Conservation (phyloP, 257 asterid genomes). For the Solanum verrucosum region DNA sequence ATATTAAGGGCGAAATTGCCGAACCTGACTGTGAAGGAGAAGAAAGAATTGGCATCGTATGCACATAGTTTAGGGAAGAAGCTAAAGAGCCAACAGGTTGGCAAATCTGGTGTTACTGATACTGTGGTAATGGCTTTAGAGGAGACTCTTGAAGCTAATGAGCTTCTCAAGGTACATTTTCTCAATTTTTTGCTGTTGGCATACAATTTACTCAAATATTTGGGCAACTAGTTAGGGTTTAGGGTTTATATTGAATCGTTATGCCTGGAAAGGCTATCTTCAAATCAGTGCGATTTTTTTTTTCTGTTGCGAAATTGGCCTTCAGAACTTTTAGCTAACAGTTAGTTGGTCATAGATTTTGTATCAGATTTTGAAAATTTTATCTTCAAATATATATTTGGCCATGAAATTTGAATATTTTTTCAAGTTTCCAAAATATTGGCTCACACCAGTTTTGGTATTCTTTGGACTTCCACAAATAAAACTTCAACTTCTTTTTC, state of each 20-base stretch:
- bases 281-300: not conserved
- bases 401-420: not conserved
- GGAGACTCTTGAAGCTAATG: slow-evolving; percentile 90
- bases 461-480: not conserved
- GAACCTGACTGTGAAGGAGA: slow-evolving; percentile 63
- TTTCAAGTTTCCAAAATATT: not conserved
- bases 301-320: not conserved
- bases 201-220: not conserved
- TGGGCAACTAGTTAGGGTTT: not conserved
- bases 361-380: not conserved
- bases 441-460: not conserved
- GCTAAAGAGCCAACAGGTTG: slow-evolving; percentile 85
- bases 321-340: not conserved
- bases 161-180: slow-evolving; percentile 73
- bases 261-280: not conserved
- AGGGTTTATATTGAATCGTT: not conserved
- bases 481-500: not conserved
- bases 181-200: not conserved
- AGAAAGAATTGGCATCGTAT: slow-evolving; percentile 70
- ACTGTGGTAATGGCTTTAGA: slow-evolving; percentile 55
- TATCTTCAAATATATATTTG: not conserved
- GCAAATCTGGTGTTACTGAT: slow-evolving; percentile 81
- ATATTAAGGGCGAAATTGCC: slow-evolving; percentile 19
- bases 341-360: not conserved
- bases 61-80: slow-evolving; percentile 87